Conservation (phyloP, 805 yeast genomes). For the Sugiyamaella smithiae region DNA sequence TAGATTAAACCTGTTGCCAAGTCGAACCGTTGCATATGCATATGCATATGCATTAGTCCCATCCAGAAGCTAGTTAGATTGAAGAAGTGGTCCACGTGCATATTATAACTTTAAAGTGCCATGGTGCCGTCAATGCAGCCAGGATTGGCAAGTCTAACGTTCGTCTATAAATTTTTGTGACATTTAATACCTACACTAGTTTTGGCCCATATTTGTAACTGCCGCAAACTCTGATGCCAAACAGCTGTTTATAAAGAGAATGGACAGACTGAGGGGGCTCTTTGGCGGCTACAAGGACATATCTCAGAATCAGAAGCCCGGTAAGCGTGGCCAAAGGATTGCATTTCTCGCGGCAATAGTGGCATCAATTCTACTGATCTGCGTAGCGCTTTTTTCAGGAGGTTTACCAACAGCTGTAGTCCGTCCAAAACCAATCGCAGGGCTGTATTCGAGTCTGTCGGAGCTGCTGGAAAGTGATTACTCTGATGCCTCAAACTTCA, state of each 20-base stretch:
- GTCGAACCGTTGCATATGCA: background rate
- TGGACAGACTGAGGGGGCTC: too few relatives aligned
- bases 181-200: too few relatives aligned
- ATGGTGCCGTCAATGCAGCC: background rate
- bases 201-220: too few relatives aligned
- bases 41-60: background rate
- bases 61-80: background rate
- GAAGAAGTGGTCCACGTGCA: background rate
- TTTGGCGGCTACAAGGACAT: too few relatives aligned
- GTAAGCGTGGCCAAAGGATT: background rate
- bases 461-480: slow-evolving; percentile 7
- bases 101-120: too few relatives aligned
- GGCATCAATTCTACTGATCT: background rate
- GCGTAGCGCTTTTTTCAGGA: background rate
- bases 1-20: too few relatives aligned
- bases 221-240: too few relatives aligned
- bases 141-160: background rate
- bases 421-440: background rate
- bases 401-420: background rate
- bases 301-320: too few relatives aligned
- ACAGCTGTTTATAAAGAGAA: too few relatives aligned
- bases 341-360: background rate
- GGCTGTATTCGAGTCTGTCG: slow-evolving; percentile 4
- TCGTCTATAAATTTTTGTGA: too few relatives aligned
- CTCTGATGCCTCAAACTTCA: background rate